Evolutionary conservation across 2,329 filamentous ascomycete genomes (phyloP), one percentile per base, ranked within the genome.

Genomic region (Aspergillus sp.): DNA sequence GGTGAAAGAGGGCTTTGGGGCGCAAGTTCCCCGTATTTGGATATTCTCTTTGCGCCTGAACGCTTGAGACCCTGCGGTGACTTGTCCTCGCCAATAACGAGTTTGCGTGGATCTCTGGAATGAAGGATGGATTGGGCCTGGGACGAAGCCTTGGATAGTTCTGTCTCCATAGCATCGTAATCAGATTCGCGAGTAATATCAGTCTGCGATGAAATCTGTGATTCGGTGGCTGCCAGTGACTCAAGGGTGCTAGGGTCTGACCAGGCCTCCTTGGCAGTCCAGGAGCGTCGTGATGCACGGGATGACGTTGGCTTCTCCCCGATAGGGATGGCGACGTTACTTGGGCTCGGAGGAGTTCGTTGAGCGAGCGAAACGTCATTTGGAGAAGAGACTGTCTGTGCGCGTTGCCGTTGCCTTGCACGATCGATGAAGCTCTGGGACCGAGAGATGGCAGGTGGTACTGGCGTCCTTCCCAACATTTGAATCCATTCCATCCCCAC

Each of bases 401-500:
- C 61, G 58, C 66, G 59, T 61, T 71, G 62, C 63, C 70, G 66
- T 36, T 74, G 66, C 58, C 77, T 78, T 30, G 71, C 71, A 47
- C 72, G 73, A 50, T 73, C 73, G 64, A 80, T 71, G 65, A 86
- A 83, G 70, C 80, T 83, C 58, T 80, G 78, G 50, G 79, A 78
- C 62, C 81, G 78, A 54, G 80, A 79, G 30, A 88, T 78, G 39
- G 78, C 77, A 41, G 86, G 86, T 20, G 86, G 86, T 34, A 87
- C 76, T 26, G 88, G 88, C 34, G 79, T 78, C 30, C 83, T 74
- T n/a, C 86, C 85, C n/a, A 98, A 78, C 74, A 97, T 90, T 39
- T 89, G 84, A 38, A 97, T 79, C 95, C 95, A 99, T 74, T 98
- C 95, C 15, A 84, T 78, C 5, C 89, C 86, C 58, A 92, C 86